Base-by-base conservation (phyloP, 1,284 basidiomycete species). In the Trichosporon sp. region DNA sequence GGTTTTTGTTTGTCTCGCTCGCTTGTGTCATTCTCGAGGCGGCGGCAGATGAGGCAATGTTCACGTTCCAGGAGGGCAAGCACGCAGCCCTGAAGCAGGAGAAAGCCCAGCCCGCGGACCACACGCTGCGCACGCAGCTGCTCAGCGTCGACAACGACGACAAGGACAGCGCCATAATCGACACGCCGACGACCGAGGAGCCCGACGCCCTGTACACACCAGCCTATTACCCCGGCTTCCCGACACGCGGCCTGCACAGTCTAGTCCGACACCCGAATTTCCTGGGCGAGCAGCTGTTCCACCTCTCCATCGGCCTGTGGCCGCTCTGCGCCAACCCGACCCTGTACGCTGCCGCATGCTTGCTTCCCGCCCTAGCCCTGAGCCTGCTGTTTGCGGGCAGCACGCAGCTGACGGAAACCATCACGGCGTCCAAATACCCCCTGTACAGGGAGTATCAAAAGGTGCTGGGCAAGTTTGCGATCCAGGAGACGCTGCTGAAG, bases 211-310 rank as follows among this genome's bases (percentile, higher is more conserved):
- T 16, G 4, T 63, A 63, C 32, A 63, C 59, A 14, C 87, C 54
- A 85, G 91, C 65, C 75, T 86, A 67, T 4, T 86, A 90, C 75
- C 87, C 94, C 5, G 96, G 96, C 0, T 98, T 98, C 81, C 85
- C 91, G 31, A 94, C 93, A 0, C 87, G 87, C 12, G 94, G 95
- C 0, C 83, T 98, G 10, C 98, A 92, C 92, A 88, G 89, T 1
- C 94, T 90, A 86, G 90, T 89, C 2, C 87, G 96, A 16, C 96
- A 98, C 81, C 94, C 96, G 19, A 97, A 97, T 82, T 96, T 94
- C 83, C 85, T 91, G 0, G 94, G 91, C 80, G 94, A 97, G 80
- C 94, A 96, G 84, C 84, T 85, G 7, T 94, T 95, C 84, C 96
- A 94, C 94, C 90, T 94, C 74, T 73, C 78, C 11, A 84, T 85